These are phyloP conservation scores for Lentinula aciculospora DNA, from an alignment of 768 basidiomycete species.

Conservation along the genomic window DNA sequence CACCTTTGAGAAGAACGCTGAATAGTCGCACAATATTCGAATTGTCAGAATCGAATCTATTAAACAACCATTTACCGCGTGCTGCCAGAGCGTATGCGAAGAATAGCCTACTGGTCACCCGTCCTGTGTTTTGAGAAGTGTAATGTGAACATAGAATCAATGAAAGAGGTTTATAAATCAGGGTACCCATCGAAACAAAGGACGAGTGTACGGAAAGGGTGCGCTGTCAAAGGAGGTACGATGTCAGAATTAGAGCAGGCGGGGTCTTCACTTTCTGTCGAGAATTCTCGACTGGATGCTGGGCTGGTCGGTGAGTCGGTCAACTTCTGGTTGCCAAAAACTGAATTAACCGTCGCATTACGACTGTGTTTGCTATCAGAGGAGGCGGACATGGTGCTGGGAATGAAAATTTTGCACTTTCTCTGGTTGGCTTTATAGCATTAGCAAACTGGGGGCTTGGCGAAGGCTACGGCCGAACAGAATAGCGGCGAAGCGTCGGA, in stretches of 20 bases:
- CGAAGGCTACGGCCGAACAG: not conserved
- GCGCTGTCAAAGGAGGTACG: not conserved
- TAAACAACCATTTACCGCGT: not conserved
- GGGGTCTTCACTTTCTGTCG: not conserved
- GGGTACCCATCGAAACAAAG: slow-evolving; percentile 49
- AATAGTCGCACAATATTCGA: slow-evolving; percentile 35
- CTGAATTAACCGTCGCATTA: not conserved
- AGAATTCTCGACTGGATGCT: not conserved
- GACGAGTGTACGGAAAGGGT: slow-evolving; percentile 30
- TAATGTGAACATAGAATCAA: no score
- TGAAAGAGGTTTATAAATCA: not conserved
- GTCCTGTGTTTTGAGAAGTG: slow-evolving; percentile 19
- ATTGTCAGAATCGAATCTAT: slow-evolving; percentile 15
- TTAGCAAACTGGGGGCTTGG: not conserved
- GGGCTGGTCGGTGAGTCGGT: not conserved
- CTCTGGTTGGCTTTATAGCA: not conserved
- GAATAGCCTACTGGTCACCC: slow-evolving; percentile 29
- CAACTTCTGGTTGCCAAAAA: not conserved
- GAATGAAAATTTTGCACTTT: not conserved
- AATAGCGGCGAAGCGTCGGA: not conserved
- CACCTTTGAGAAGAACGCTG: slow-evolving; percentile 29
- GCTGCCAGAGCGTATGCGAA: slow-evolving; percentile 12
- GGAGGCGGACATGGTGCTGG: not conserved
- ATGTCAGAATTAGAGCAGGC: not conserved
- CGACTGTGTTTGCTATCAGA: not conserved